Evolutionary conservation across 2,329 filamentous ascomycete species (phyloP).

Genomic region (Raffaelea ambrosiae): DNA sequence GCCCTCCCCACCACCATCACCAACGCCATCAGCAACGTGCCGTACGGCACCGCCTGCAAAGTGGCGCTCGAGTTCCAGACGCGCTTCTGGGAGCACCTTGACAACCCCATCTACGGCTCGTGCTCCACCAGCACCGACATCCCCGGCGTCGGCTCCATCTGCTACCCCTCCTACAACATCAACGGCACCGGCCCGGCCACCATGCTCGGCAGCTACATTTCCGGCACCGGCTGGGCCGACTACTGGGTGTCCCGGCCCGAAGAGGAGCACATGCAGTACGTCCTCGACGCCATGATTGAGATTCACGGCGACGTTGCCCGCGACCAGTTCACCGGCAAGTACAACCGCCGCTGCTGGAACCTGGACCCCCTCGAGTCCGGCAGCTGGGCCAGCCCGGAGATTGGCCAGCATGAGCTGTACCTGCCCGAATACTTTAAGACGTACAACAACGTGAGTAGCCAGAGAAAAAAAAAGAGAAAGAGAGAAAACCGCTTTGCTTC

Average conservation of each 20-base stretch:
- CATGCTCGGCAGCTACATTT: conserved; percentile 51
- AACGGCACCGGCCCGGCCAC: conserved; percentile 55
- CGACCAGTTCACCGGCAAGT: conserved; percentile 57
- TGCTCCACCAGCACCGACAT: conserved; percentile 51
- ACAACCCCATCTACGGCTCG: conserved; percentile 52
- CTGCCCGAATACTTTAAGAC: conserved; percentile 67
- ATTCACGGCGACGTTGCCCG: conserved; percentile 54
- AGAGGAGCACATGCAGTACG: conserved; percentile 52
- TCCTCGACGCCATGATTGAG: conserved; percentile 58
- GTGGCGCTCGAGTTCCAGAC: conserved; percentile 61
- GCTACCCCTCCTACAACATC: conserved; percentile 60
- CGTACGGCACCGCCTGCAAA: conserved; percentile 41
- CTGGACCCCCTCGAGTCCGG: conserved; percentile 52
- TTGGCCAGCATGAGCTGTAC: conserved; percentile 61
- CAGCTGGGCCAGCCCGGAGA: conserved; percentile 51
- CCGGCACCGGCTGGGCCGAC: conserved; percentile 28
- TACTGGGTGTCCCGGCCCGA: conserved; percentile 40
- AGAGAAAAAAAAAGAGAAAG: too few species aligned
- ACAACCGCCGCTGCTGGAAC: conserved; percentile 58
- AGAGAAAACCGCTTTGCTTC: too few species aligned
- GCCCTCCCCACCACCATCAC: conserved; percentile 30
- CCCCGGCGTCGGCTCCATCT: conserved; percentile 51
- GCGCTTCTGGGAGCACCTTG: conserved; percentile 48
- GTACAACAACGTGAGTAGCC: conserved; percentile 48
- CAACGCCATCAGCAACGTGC: conserved; percentile 38